Evolutionary conservation across 495 filamentous ascomycete species (phyloP), one percentile per base, ranked within the genome.

Genomic region (Aspergillus ellipticus): DNA sequence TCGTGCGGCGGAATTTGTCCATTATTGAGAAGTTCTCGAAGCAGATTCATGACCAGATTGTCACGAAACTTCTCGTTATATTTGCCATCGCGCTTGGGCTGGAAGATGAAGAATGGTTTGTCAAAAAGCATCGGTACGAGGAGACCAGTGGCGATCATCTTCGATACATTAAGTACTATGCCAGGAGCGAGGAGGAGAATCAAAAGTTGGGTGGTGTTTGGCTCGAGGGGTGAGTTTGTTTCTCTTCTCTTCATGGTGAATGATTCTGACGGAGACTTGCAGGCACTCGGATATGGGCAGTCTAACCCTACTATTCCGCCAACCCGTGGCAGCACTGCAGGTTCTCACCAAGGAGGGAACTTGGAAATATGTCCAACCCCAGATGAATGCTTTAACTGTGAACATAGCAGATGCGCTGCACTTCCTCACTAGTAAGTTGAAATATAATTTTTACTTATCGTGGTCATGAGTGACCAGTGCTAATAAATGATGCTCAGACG

Each of bases 281-380:
- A 53, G 78, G 0, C 80, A 83, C 58, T 80, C 78, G 1, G 82
- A 84, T 56, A 78, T 80, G 47, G 78, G 77, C 26, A 77, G 68
- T 20, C 50, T 83, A 7, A 83, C 80, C 0, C 62, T 85, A 16
- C 66, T 83, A 0, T 83, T 81, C 68, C 71, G 77, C 29, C 81
- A 84, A 52, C 79, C 80, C 5, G 67, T 83, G 26, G 82, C 80
- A 2, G 82, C 74, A 7, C 59, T 85, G 39, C 80, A 85, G 61
- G 74, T 83, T 19, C 64, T 69, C 9, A 67, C 59, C 4, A 52
- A 56, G 0, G 61, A 62, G 0, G 60, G 66, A 6, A 51, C 56
- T 13, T 72, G 69, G 67, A 64, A 67, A 42, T 70, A 60, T 45
- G 65, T 72, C 3, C 55, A 59, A 42, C 66, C 67, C 6, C 51